phyloP scores from a whole-genome alignment of 1,284 basidiomycete species.

The Sporisorium reilianum region DNA sequence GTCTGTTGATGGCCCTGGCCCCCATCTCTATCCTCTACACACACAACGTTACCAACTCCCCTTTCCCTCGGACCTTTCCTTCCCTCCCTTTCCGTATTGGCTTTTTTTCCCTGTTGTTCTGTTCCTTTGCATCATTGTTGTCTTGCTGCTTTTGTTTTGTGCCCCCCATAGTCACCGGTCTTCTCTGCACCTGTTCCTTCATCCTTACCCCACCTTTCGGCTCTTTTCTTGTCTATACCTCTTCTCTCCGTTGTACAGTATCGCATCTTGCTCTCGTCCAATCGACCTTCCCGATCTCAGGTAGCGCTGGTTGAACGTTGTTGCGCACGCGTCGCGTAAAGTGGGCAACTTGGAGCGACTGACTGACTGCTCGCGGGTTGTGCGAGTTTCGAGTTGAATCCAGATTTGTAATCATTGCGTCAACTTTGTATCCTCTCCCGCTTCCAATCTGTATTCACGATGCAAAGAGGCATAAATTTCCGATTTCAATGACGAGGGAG shows the following conservation, averaged over 20 bases:
- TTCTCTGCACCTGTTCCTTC: not conserved
- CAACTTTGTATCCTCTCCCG: not conserved
- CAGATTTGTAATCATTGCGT: not conserved
- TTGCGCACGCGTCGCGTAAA: slow-evolving; percentile 13
- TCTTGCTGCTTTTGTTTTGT: not conserved
- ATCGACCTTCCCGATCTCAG: not conserved
- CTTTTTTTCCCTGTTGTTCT: not conserved
- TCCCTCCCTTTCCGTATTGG: slow-evolving; percentile 2
- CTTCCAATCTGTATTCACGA: not conserved
- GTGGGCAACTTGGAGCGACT: not conserved
- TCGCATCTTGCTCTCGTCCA: not conserved
- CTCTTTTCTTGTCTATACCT: slow-evolving; percentile 10
- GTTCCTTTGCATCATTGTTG: slow-evolving; percentile 3
- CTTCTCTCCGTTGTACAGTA: slow-evolving; percentile 8
- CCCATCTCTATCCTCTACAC: not conserved
- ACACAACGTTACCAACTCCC: no score
- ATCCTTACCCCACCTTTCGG: not conserved
- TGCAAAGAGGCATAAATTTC: not conserved
- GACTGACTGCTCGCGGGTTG: not conserved
- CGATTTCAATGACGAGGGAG: not conserved
- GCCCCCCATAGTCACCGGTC: not conserved
- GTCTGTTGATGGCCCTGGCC: slow-evolving; percentile 19
- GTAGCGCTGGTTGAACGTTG: not conserved
- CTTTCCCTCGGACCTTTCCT: not conserved
- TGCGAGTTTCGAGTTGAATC: not conserved